Base-by-base conservation (phyloP, 2,329 filamentous ascomycete genomes). In the Fusarium sp. region DNA sequence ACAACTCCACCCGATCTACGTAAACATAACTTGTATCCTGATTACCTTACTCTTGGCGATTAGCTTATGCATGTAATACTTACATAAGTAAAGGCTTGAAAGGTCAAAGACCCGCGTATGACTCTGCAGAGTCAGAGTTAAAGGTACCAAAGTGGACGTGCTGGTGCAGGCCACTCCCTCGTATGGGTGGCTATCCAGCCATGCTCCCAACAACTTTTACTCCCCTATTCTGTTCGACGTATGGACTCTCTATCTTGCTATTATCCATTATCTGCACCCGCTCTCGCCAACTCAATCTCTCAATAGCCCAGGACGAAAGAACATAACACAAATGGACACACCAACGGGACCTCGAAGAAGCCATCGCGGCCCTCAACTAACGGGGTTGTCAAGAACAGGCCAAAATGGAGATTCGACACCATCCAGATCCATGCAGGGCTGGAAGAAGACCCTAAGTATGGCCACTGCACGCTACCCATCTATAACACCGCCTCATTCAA, bases 261-360 rank as follows among this genome's bases (percentile, higher is more conserved):
- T 47, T 47, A 1, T 15, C 15, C 13, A 24, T 0, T 42, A 8
- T 28, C 4, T 5, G 15, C 14, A 6, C 0, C 26, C 26, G 6
- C 26, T 28, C 4, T 22, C 20, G 26, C 26, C 44, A 11, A 20
- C 9, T 47, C 26, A 7, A 15, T 28, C 6, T 8, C 20, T 22
- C 13, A 9, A 28, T 20, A 22, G 44, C 13, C 26, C 44, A 47
- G 26, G 9, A 47, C 28, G 44, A 47, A 47, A 28, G 44, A 47
- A 28, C 44, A 15, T 3, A 47, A 28, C 13, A 22, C 44, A 47
- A 28, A 47, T 22, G 44, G 44, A 22, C 26, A 47, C 13, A 16
- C 26, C 44, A 47, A 47, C 13, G 26, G 44, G 13, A 12, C 26
- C 13, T 47, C 20, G 3, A 22, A 47, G 3, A 47, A 12, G 4